phyloP scores from a whole-genome alignment of 495 filamentous ascomycete genomes.

The Aspergillus nanangensis region DNA sequence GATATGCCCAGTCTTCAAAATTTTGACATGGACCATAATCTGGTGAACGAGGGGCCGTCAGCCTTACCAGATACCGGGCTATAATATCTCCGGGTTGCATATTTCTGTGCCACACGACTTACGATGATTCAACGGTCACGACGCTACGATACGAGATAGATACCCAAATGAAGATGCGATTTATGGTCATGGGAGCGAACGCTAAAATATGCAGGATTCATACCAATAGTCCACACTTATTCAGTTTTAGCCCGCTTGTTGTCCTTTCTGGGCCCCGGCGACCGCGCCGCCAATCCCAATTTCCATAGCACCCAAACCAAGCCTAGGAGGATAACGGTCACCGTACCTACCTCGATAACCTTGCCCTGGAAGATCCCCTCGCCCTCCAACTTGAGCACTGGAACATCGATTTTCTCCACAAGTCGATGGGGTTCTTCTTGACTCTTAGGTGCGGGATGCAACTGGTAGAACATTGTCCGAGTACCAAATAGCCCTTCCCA shows the following conservation, averaged over 20 bases:
- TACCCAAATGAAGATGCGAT: background rate
- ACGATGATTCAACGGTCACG: background rate
- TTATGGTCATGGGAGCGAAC: background rate
- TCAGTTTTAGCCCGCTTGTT: conserved; percentile 34
- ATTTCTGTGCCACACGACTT: background rate
- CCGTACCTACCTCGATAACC: conserved; percentile 68
- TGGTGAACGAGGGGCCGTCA: conserved; percentile 12
- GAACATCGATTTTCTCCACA: conserved; percentile 61
- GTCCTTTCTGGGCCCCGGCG: conserved; percentile 13
- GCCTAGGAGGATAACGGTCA: conserved; percentile 61
- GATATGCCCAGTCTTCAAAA: conserved; percentile 43
- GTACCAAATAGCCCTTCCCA: conserved; percentile 83
- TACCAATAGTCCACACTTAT: conserved; percentile 9
- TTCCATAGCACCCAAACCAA: conserved; percentile 74
- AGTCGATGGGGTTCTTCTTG: conserved; percentile 32
- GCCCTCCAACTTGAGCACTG: conserved; percentile 54
- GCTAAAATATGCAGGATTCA: background rate
- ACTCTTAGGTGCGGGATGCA: conserved; percentile 49
- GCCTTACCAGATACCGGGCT: conserved; percentile 29
- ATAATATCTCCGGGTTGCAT: conserved; percentile 3
- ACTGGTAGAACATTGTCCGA: conserved; percentile 81
- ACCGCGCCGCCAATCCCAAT: conserved; percentile 42
- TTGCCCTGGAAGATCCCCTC: conserved; percentile 47
- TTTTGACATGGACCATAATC: conserved; percentile 35
- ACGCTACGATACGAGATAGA: background rate